Percentiles rank a stretch among this genome's conserved stretches.
Evolutionary conservation across 1,284 basidiomycete species (phyloP).

Genomic region (Sporisorium scitamineum): DNA sequence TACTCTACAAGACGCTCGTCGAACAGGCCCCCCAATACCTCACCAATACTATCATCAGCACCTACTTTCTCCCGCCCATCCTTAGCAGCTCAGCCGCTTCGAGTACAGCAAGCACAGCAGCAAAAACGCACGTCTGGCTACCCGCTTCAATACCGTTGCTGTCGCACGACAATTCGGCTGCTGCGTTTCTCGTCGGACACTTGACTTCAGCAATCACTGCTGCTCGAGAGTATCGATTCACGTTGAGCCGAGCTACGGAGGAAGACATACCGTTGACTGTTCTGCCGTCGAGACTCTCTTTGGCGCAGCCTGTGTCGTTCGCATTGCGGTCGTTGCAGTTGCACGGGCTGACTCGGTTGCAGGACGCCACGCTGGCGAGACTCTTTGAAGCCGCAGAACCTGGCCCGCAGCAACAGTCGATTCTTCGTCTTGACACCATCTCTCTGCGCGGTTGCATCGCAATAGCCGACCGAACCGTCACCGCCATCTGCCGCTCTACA

Average conservation of each 20-base stretch:
- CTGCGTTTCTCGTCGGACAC: conserved; percentile 25
- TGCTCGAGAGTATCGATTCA: background rate
- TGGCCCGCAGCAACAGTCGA: background rate
- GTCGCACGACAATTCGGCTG: conserved; percentile 32
- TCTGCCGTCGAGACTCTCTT: conserved; percentile 7
- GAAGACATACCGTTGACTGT: conserved; percentile 23
- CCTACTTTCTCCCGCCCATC: conserved; percentile 39
- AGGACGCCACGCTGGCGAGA: conserved; percentile 29
- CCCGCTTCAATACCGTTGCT: conserved; percentile 43
- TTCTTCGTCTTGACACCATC: conserved; percentile 28
- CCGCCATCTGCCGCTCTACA: conserved; percentile 26
- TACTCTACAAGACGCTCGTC: conserved; percentile 28
- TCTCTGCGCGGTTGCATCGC: conserved; percentile 36
- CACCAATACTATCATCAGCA: conserved; percentile 28
- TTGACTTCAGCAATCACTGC: conserved; percentile 20
- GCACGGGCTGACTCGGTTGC: conserved; percentile 37
- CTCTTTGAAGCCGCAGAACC: conserved; percentile 29
- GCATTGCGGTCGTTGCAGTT: conserved; percentile 40
- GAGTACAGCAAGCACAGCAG: conserved; percentile 4
- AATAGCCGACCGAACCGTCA: conserved; percentile 33
- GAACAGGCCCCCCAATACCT: conserved; percentile 27
- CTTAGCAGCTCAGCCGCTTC: background rate
- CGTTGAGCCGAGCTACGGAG: background rate
- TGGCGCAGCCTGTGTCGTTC: conserved; percentile 20
- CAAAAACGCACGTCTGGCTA: conserved; percentile 34